phyloP scores from a whole-genome alignment of 179 eudicot species.

The Corrigiola litoralis region DNA sequence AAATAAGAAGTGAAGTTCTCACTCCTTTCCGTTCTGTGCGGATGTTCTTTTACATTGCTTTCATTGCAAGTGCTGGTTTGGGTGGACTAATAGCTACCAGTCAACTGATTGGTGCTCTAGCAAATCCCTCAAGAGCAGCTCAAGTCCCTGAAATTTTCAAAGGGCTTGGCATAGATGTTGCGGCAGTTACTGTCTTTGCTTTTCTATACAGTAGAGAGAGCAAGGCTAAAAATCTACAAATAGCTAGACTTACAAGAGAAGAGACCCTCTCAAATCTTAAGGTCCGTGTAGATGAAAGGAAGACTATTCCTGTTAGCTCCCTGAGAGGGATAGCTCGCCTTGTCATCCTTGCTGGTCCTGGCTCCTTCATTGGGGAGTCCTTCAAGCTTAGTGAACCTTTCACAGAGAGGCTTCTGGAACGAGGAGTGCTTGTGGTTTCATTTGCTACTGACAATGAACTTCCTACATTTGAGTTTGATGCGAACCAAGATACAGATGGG shows the following conservation, averaged over 20 bases:
- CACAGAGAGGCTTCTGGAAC: slow-evolving; percentile 61
- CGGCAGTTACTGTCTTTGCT: slow-evolving; percentile 72
- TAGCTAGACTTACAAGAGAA: slow-evolving; percentile 83
- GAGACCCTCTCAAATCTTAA: slow-evolving; percentile 78
- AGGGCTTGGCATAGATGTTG: slow-evolving; percentile 82
- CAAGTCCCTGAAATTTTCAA: slow-evolving; percentile 53
- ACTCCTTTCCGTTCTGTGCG: slow-evolving; percentile 89
- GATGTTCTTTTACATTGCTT: slow-evolving; percentile 95
- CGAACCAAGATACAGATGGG: slow-evolving; percentile 45
- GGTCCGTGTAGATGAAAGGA: slow-evolving; percentile 66
- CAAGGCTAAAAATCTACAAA: slow-evolving; percentile 69
- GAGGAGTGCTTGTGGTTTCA: slow-evolving; percentile 88
- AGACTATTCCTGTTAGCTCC: slow-evolving; percentile 55
- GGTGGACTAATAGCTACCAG: slow-evolving; percentile 76
- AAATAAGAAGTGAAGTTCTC: slow-evolving; percentile 92
- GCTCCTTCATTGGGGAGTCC: slow-evolving; percentile 61
- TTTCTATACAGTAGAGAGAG: slow-evolving; percentile 79
- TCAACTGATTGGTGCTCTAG: slow-evolving; percentile 61
- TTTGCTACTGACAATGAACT: slow-evolving; percentile 61
- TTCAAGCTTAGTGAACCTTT: slow-evolving; percentile 65
- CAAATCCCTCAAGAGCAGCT: slow-evolving; percentile 68
- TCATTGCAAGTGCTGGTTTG: slow-evolving; percentile 77
- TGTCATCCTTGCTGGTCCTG: slow-evolving; percentile 79
- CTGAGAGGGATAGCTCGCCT: slow-evolving; percentile 90
- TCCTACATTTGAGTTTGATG: slow-evolving; percentile 62